Base-by-base conservation (phyloP, 2,329 filamentous ascomycete species). In the Fragosphaeria purpurea region DNA sequence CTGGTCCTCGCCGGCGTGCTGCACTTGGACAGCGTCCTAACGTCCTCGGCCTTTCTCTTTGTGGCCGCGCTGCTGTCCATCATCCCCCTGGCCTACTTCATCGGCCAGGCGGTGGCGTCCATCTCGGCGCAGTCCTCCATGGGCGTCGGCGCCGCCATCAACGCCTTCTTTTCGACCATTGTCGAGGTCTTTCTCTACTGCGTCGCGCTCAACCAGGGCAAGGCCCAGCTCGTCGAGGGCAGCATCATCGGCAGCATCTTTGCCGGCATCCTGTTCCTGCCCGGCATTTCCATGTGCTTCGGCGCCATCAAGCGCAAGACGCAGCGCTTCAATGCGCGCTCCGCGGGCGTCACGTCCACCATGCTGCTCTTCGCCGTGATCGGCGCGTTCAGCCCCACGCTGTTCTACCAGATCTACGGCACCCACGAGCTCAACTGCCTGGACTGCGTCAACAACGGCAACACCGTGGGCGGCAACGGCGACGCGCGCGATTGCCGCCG, bases 401-500 rank as follows among this genome's bases (percentile, higher is more conserved):
- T 98, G 11, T 98, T 98, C 70, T 98, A 97, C 68, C 91, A 98
- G 63, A 95, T 98, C 56, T 97, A 97, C 66, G 94, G 93, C 59
- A 95, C 89, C 46, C 93, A 98, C 63, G 89, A 98, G 69, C 78
- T 98, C 48, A 93, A 88, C 61, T 98, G 93, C 62, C 79, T 80
- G 51, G 79, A 77, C 50, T 82, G 77, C 54, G 69, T 77, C 45
- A 75, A 81, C 55, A 70, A 67, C 49, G 65, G 63, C 37, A 65
- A 68, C 42, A 56, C 62, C 6, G 60, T 62, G 4, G 60, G 57
- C 4, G 67, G 67, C 8, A 67, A 68, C 5, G 60, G 62, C n/a
- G 42, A 30, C 8, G 68, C 72, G 40, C 73, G 83, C 53, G 91
- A 97, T 64, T 98, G 93, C 63, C 83, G 87, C 48, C 83, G 90